Conservation (phyloP, 805 yeast genomes). For the Kuraishia floccosa region DNA sequence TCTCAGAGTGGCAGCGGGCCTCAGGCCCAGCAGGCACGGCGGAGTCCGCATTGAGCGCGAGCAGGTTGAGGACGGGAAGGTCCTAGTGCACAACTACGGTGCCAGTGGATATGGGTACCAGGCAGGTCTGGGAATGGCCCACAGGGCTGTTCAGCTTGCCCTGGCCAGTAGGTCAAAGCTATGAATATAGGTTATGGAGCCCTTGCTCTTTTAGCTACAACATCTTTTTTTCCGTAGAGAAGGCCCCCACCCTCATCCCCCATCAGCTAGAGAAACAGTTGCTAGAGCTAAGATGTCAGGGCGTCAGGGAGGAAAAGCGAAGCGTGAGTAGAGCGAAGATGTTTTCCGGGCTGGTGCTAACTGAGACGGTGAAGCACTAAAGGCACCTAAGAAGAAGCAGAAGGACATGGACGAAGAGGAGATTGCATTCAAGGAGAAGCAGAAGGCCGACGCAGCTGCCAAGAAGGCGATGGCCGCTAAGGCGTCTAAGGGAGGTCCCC, state of each 20-base stretch:
- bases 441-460: slow-evolving; percentile 90
- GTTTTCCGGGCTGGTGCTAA: slow-evolving; percentile 4
- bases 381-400: slow-evolving; percentile 72
- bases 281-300: slow-evolving; percentile 4
- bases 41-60: slow-evolving; percentile 64
- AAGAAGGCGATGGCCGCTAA: slow-evolving; percentile 81
- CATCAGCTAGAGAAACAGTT: too few relatives aligned
- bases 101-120: slow-evolving; percentile 59
- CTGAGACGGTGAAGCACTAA: slow-evolving; percentile 29
- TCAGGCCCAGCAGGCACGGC: slow-evolving; percentile 68
- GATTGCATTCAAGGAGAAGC: slow-evolving; percentile 82
- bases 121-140: slow-evolving; percentile 53
- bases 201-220: too few relatives aligned
- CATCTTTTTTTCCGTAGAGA: too few relatives aligned
- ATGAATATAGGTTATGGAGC: too few relatives aligned
- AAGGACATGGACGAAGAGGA: slow-evolving; percentile 83
- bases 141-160: slow-evolving; percentile 28
- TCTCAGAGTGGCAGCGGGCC: slow-evolving; percentile 57
- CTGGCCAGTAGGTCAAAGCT: slow-evolving; percentile 1
- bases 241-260: too few relatives aligned
- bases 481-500: slow-evolving; percentile 85
- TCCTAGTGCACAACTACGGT: slow-evolving; percentile 63
- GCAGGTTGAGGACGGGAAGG: slow-evolving; percentile 23
- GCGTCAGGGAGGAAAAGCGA: slow-evolving; percentile 85
- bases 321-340: slow-evolving; percentile 39